Percentiles rank a stretch among this genome's conserved stretches.
These are phyloP conservation scores for Geosmithia flava DNA, from an alignment of 2,329 filamentous ascomycete genomes.

Conservation along the genomic window DNA sequence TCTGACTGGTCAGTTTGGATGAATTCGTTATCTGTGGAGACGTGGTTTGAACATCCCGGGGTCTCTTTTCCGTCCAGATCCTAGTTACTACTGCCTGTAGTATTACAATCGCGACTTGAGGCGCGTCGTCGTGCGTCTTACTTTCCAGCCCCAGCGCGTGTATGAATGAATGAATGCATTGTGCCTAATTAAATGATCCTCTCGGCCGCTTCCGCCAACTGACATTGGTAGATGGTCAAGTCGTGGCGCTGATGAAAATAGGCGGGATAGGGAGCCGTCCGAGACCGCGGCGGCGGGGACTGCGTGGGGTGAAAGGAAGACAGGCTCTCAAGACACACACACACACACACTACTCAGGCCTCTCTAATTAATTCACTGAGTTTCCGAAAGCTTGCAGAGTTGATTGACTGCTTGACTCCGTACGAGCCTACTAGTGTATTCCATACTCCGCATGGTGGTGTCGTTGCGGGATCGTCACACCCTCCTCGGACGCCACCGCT, in stretches of 20 bases:
- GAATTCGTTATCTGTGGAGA: conserved; percentile 1
- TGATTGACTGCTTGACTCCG: too few species aligned
- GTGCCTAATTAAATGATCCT: background rate
- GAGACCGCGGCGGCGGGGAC: background rate
- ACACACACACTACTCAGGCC: too few species aligned
- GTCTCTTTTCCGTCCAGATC: background rate
- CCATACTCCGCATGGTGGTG: too few species aligned
- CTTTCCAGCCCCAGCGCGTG: background rate
- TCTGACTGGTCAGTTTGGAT: background rate
- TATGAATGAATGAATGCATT: background rate
- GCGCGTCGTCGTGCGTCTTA: background rate
- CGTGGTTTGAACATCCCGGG: background rate
- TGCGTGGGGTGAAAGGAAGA: background rate
- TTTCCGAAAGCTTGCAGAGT: background rate
- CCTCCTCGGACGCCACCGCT: background rate
- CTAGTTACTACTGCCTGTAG: too few species aligned
- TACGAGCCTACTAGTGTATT: too few species aligned
- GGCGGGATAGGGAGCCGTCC: background rate
- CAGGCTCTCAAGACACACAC: too few species aligned
- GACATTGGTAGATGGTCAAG: background rate
- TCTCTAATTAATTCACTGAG: background rate
- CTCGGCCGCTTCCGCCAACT: background rate
- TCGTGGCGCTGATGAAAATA: background rate
- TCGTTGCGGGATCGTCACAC: background rate
- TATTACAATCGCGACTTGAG: background rate